Base-by-base conservation (phyloP, 306 rosid genomes). In the Cucumis cinereus region DNA sequence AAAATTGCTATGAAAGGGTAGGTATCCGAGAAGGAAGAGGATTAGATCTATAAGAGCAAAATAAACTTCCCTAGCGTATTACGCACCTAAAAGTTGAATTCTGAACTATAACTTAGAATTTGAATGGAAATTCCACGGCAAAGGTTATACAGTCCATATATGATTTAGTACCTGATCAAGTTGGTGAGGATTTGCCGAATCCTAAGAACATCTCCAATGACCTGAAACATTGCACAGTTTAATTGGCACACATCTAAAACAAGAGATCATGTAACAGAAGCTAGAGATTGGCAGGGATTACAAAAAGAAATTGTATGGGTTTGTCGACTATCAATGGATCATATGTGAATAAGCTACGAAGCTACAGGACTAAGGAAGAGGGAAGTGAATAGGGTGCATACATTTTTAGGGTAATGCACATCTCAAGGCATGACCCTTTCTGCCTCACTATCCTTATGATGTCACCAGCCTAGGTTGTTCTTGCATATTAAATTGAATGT, bases 141-240 rank as follows among this genome's bases (percentile, higher is more conserved):
- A 26, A 47, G 45, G 28, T 71, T 28, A 26, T 28, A 10, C 75
- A 49, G 15, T 70, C 23, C 16, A 70, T 70, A 24, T 15, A 17
- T 43, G 22, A 33, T 52, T 5, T 1, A 55, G 75, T 90, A 93
- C 98, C 97, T 88, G 85, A 87, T 80, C 81, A 93, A 88, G 85
- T 93, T 93, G 36, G 98, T 93, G 67, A 93, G 96, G 38, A 88
- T 91, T 85, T 93, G 98, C 73, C 98, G 87, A 81, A 93, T 87
- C 84, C 98, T 88, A 79, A 93, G 85, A 80, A 93, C 98, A 79
- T 91, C 98, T 38, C 98, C 98, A 74, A 85, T 79, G 53, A 91
- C 91, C 98, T 93, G 87, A 70, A 87, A 75, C 7, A 8, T 26
- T 16, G 38, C 54, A 75, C 9, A 40, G 9, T 40, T 38, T 41